A percentile compares a stretch with the other conserved stretches of the same genome.
These are phyloP conservation scores for Sarocladium oryzae DNA, from an alignment of 2,329 filamentous ascomycete genomes.

Conservation along the genomic window DNA sequence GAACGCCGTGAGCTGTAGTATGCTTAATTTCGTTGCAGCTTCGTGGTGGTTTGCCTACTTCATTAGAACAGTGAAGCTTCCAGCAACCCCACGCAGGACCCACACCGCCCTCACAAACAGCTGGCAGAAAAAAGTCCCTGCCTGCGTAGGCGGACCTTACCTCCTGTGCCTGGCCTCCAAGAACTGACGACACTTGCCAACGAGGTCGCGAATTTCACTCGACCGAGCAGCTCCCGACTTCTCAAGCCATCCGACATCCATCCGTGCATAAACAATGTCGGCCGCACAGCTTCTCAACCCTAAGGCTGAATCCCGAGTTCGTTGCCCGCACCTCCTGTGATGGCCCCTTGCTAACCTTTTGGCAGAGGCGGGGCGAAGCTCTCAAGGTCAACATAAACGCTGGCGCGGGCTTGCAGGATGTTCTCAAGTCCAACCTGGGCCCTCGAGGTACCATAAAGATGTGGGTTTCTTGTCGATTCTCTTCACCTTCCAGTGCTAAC, in stretches of 20 bases:
- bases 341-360: conserved; percentile 20
- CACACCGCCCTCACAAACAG: conserved; percentile 7
- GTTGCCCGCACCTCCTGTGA: conserved; percentile 22
- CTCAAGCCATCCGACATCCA: not conserved
- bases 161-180: conserved; percentile 3
- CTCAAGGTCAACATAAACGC: conserved; percentile 94
- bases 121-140: conserved; percentile 10
- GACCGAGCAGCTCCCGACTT: conserved; percentile 1
- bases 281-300: conserved; percentile 97
- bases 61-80: conserved; percentile 9
- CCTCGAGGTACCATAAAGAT: conserved; percentile 95
- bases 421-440: conserved; percentile 92
- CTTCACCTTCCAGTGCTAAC: conserved; percentile 19
- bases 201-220: conserved; percentile 6
- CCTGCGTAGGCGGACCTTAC: conserved; percentile 7
- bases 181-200: conserved; percentile 4
- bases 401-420: conserved; percentile 87
- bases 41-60: too few relatives aligned
- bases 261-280: conserved; percentile 59
- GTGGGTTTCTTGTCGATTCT: conserved; percentile 37
- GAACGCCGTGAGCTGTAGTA: not conserved
- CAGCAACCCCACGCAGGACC: conserved; percentile 7
- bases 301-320: conserved; percentile 93
- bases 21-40: too few relatives aligned
- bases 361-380: conserved; percentile 89